These are phyloP conservation scores for Dictyostelium intermedium DNA, from an alignment of 78 protist species.

Conservation along the genomic window DNA sequence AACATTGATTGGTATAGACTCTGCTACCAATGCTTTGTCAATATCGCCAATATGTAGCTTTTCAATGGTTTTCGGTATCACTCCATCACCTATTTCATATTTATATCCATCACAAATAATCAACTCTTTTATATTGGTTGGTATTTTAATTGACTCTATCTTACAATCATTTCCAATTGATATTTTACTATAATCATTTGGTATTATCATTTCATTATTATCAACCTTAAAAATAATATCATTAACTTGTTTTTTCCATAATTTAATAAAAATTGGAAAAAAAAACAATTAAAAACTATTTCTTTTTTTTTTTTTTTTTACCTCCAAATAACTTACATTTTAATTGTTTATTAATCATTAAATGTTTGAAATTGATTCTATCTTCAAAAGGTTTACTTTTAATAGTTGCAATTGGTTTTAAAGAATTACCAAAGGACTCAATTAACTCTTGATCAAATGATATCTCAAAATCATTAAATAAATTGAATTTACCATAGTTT, in stretches of 20 bases:
- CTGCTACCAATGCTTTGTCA: not conserved
- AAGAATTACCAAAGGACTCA: not conserved
- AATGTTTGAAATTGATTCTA: not conserved
- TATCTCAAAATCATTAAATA: not conserved
- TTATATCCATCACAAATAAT: not conserved
- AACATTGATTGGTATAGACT: not conserved
- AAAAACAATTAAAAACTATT: not conserved
- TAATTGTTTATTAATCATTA: slow-evolving; percentile 1
- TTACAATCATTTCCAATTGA: not conserved
- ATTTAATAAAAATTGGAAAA: not conserved
- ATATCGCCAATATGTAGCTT: not conserved
- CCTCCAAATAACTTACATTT: not conserved
- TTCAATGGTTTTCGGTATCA: not conserved
- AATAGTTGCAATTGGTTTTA: not conserved
- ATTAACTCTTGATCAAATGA: not conserved
- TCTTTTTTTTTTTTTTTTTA: no score
- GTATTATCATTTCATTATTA: not conserved
- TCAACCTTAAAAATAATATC: not conserved
- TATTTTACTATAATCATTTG: not conserved
- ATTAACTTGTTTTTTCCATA: not conserved
- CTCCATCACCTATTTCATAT: not conserved
- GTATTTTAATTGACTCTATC: not conserved
- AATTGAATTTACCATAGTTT: not conserved
- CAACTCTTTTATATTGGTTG: not conserved
- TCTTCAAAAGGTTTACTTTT: not conserved